Evolutionary conservation across 208 protist genomes (phyloP).

Genomic region (Paratrypanosoma confusum): DNA sequence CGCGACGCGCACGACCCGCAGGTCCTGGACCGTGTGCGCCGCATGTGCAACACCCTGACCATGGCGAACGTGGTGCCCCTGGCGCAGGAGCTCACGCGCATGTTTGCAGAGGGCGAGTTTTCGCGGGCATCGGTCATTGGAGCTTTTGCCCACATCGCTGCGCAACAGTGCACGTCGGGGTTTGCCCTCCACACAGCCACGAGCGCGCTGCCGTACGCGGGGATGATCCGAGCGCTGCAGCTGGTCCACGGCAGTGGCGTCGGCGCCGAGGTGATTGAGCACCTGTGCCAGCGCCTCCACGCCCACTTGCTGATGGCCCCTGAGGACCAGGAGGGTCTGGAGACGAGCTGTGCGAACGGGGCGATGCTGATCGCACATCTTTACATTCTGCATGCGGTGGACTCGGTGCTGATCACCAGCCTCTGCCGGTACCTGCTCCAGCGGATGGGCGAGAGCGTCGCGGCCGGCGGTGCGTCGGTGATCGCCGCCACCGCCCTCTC

Average conservation of each 20-base stretch:
- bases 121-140: slow-evolving; percentile 34
- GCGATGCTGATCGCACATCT: slow-evolving; percentile 60
- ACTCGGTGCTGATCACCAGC: slow-evolving; percentile 37
- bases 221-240: slow-evolving; percentile 62
- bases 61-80: slow-evolving; percentile 61
- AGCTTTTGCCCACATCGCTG: slow-evolving; percentile 36
- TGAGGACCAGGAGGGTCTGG: slow-evolving; percentile 17
- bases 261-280: slow-evolving; percentile 57
- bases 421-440: slow-evolving; percentile 35
- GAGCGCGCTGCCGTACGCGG: slow-evolving; percentile 57
- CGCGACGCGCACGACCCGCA: background rate
- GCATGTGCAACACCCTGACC: slow-evolving; percentile 68
- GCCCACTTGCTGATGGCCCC: too few relatives aligned
- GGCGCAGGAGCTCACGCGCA: slow-evolving; percentile 35
- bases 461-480: slow-evolving; percentile 11
- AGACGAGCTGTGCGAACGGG: slow-evolving; percentile 38
- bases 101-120: slow-evolving; percentile 14
- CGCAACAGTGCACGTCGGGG: slow-evolving; percentile 42
- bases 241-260: slow-evolving; percentile 56
- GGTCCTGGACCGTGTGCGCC: slow-evolving; percentile 24
- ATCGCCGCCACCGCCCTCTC: slow-evolving; percentile 41
- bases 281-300: slow-evolving; percentile 28
- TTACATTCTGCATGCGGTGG: slow-evolving; percentile 62
- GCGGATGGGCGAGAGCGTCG: slow-evolving; percentile 4
- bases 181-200: slow-evolving; percentile 38